phyloP scores from a whole-genome alignment of 2,329 filamentous ascomycete species.

The Amesomyces nigricolor region DNA sequence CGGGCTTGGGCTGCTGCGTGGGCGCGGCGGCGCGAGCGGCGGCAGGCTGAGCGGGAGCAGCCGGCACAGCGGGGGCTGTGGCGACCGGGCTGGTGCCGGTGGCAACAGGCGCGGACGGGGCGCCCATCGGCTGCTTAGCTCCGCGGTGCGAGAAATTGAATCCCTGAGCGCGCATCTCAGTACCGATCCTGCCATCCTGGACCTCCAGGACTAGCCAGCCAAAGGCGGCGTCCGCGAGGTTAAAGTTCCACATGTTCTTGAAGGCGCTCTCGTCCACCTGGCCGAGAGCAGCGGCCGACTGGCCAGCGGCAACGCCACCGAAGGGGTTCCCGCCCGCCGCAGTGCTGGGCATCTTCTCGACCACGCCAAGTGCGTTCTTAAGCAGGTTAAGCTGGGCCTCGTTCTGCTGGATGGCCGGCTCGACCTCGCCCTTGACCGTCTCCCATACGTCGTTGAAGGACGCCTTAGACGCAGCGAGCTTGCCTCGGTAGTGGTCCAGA shows the following conservation, averaged over 20 bases:
- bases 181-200: conserved; percentile 91
- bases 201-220: conserved; percentile 93
- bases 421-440: conserved; percentile 92
- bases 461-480: conserved; percentile 94
- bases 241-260: conserved; percentile 99
- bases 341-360: conserved; percentile 96
- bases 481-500: conserved; percentile 95
- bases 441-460: conserved; percentile 99
- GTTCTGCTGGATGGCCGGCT: conserved; percentile 88
- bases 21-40: conserved; percentile 35
- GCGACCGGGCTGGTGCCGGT: conserved; percentile 32
- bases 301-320: conserved; percentile 70
- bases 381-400: conserved; percentile 89
- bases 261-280: conserved; percentile 98
- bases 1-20: conserved; percentile 39
- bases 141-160: conserved; percentile 98
- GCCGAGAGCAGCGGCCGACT: conserved; percentile 59
- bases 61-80: conserved; percentile 32
- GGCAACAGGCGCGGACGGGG: conserved; percentile 33
- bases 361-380: conserved; percentile 83
- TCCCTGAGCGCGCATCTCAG: conserved; percentile 96
- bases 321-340: conserved; percentile 97
- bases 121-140: conserved; percentile 61
- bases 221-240: conserved; percentile 93
- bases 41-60: conserved; percentile 31